Base-by-base conservation (phyloP, 2,329 filamentous ascomycete species). In the Elsinoe arachidis region DNA sequence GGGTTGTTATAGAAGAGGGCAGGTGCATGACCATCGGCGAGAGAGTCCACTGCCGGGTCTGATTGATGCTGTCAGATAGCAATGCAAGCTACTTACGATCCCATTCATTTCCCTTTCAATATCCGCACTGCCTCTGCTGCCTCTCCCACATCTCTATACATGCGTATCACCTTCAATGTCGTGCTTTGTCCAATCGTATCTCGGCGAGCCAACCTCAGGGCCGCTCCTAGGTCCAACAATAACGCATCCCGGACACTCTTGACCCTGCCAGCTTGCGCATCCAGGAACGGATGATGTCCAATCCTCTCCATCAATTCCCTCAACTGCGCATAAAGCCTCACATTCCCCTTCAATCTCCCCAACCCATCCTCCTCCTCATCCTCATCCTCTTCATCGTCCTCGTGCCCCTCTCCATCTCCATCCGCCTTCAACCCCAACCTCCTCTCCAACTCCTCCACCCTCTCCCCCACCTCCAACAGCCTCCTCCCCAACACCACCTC, bases 381-480 rank as follows among this genome's bases (percentile, higher is more conserved):
- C 4, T 69, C 67, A 4, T 67, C 67, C 3, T 66, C 65, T 3
- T 65, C 63, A 4, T 64, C 62, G 5, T 68, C 62, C 10, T 63
- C 61, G 5, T 67, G 60, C 12, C 64, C 62, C 41, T 60, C 59
- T 56, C 63, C 58, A 26, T 62, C 63, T 21, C 67, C 67, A 34
- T 66, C 67, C 12, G 63, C 66, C 19, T 63, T 64, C 21, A 89
- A 74, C 46, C 82, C 79, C 23, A 91, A 70, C 34, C 76, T 74
- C 39, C 78, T 79, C 68, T 91, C 88, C 44, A 91, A 68, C 56
- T 80, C 78, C 5, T 75, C 73, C 37, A 90, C 66, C 56, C 84
- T 69, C 60, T 83, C 82, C 56, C 86, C 82, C 15, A 87, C 72
- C 68, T 90, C 87, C 26, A 91, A 68, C 74, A 91, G 77, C 63